These are phyloP conservation scores for Trichoderma sp. DNA, from an alignment of 2,329 filamentous ascomycete species.

Conservation along the genomic window DNA sequence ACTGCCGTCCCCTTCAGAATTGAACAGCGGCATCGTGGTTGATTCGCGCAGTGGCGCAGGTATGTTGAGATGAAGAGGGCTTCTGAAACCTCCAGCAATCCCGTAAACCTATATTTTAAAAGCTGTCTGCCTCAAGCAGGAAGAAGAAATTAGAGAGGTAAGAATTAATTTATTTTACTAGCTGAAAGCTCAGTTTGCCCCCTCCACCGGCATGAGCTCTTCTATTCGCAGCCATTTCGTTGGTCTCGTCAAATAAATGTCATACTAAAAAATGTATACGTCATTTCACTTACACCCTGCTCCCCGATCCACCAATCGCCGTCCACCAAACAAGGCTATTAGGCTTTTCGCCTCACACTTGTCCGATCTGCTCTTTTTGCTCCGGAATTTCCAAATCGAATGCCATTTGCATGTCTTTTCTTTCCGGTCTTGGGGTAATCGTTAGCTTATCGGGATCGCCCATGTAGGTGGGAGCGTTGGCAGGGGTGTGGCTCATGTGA, in stretches of 20 bases:
- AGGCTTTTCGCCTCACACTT: neutral
- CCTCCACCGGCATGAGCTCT: constrained; percentile 1
- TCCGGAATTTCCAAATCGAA: neutral
- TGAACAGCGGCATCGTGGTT: constrained; percentile 43
- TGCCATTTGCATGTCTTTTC: neutral
- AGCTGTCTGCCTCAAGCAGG: neutral
- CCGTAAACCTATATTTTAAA: neutral
- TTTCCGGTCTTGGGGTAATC: neutral
- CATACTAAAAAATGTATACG: constrained; percentile 24
- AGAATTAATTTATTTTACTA: neutral
- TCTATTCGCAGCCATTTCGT: neutral
- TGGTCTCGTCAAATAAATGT: constrained; percentile 23
- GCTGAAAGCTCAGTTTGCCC: neutral
- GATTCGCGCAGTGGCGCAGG: neutral
- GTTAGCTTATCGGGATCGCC: neutral
- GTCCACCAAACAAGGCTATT: neutral
- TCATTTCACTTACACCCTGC: constrained; percentile 19
- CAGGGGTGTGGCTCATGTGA: constrained; percentile 4
- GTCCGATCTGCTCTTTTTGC: constrained; percentile 7
- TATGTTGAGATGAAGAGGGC: neutral
- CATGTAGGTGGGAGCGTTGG: neutral
- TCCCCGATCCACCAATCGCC: constrained; percentile 19
- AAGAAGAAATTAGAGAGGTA: neutral
- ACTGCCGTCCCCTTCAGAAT: constrained; percentile 33
- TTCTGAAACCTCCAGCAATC: neutral